A percentile compares a stretch with the other conserved stretches of the same genome.
phyloP scores from a whole-genome alignment of 441 rosid species.

The Gossypium schwendimanii region DNA sequence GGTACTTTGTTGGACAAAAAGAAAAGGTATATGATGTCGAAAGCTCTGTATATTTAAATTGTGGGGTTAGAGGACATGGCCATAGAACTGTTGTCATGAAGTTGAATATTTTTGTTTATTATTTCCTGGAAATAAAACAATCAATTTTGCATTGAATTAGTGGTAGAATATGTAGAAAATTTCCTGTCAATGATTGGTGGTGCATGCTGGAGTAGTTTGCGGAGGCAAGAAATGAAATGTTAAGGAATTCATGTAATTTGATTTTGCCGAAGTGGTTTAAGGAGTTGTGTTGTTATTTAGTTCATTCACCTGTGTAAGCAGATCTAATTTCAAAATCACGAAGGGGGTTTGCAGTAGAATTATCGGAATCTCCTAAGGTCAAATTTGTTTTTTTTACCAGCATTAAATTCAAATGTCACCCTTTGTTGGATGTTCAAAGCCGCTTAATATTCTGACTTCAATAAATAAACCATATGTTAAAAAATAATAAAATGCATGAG shows the following conservation, averaged over 20 bases:
- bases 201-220: background rate
- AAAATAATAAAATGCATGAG: no score
- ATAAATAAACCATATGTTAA: no score
- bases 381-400: no score
- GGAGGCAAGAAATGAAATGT: background rate
- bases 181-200: background rate
- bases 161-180: background rate
- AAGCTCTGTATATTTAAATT: conserved; percentile 41
- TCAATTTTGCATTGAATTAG: conserved; percentile 15
- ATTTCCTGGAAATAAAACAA: conserved; percentile 24
- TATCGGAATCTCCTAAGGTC: no score
- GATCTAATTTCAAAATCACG: no score
- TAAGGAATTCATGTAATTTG: background rate
- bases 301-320: no score
- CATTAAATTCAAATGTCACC: no score
- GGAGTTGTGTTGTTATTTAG: no score
- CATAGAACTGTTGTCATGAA: conserved; percentile 22
- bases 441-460: no score
- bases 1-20: conserved; percentile 12
- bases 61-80: conserved; percentile 20
- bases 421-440: no score
- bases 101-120: conserved; percentile 9
- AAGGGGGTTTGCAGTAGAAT: no score
- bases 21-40: conserved; percentile 27
- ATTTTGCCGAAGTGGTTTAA: background rate